Evolutionary conservation across 176 grass and related monocot genomes (phyloP).

Genomic region (Themeda triandra): DNA sequence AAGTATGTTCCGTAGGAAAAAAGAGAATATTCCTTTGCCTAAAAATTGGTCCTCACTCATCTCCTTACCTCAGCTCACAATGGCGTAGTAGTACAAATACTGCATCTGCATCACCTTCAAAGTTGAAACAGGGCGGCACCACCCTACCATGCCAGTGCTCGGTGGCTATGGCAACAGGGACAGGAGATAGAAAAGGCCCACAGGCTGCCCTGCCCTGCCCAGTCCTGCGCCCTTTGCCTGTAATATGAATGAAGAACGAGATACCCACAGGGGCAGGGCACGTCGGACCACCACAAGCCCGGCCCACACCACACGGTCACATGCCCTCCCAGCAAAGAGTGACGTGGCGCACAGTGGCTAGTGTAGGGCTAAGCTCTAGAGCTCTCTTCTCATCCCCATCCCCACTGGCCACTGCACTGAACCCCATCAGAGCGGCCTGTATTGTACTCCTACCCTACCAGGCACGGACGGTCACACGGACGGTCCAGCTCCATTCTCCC

Average conservation of each 20-base stretch:
- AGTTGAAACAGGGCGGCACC: background rate
- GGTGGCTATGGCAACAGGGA: background rate
- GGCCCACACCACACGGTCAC: background rate
- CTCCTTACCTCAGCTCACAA: too few species aligned
- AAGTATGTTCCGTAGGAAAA: too few species aligned
- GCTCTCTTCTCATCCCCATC: background rate
- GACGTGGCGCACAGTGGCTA: background rate
- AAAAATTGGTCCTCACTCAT: too few species aligned
- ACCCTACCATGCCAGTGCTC: background rate
- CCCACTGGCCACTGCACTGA: too few species aligned
- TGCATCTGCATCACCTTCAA: too few species aligned
- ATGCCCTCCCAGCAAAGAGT: background rate
- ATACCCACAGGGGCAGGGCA: conserved; percentile 20
- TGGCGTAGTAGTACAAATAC: too few species aligned
- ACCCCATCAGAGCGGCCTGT: too few species aligned
- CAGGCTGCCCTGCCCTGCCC: background rate
- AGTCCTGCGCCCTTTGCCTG: background rate
- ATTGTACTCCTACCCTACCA: too few species aligned
- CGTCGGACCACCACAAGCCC: background rate
- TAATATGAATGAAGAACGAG: background rate
- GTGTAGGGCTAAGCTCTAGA: background rate
- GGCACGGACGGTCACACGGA: background rate
- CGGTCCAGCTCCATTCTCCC: background rate
- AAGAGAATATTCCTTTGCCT: too few species aligned
- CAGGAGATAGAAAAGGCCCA: background rate